Base-by-base conservation (phyloP, 164 flowering plant genomes). In the Vitis vinifera region DNA sequence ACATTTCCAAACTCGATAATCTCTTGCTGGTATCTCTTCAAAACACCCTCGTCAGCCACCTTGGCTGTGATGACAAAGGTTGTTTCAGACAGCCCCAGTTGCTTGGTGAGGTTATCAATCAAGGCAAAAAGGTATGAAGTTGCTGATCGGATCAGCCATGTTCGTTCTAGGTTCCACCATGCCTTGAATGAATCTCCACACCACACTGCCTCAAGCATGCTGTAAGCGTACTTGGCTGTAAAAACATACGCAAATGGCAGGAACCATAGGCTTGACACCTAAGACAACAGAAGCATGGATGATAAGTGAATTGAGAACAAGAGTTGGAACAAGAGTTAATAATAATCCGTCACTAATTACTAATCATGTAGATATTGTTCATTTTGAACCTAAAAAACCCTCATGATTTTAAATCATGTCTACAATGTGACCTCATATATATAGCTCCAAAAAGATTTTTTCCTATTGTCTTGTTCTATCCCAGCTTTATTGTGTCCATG, bases 121-220 rank as follows among this genome's bases (percentile, higher is more conserved):
- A 83, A 73, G 7, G 80, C 78, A 31, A 81, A 80, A 29, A 82
- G 71, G 56, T 74, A 85, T 0, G 86, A 79, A 13, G 83, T 81
- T 1, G 82, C 61, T 47, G 83, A 83, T 63, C 77, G 76, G 63
- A 82, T 71, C 75, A 85, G 67, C 85, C 82, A 81, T 80, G 81
- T 79, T 69, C 86, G 68, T 58, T 86, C 83, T 27, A 71, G 72
- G 59, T 85, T 85, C 87, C 87, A 87, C 86, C 86, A 85, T 65
- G 73, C 75, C 71, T 75, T 74, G 47, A 74, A 49, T 14, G 84
- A 78, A 17, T 52, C 27, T 2, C 79, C 79, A 30, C 69, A 71
- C 11, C 17, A 50, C 23, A 71, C 13, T 23, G 51, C 56, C 71
- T 76, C 79, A 14, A n/a, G 65, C 48, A 68, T 47, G 66, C 69